phyloP scores from a whole-genome alignment of 75 land plant genomes.

The Picea glauca region DNA sequence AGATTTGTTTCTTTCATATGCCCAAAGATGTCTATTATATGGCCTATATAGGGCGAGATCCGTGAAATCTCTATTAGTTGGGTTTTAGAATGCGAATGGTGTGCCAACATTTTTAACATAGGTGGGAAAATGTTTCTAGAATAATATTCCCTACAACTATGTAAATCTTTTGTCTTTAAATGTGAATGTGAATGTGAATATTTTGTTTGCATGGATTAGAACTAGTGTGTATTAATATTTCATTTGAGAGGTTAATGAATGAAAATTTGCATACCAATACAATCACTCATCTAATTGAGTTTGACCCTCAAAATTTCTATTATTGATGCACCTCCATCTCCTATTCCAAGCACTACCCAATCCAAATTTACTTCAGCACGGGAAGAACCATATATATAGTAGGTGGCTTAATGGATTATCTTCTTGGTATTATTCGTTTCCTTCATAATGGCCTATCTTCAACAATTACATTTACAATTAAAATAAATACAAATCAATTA shows the following conservation, averaged over 20 bases:
- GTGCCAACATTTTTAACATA: too few relatives aligned
- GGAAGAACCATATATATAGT: conserved; percentile 23
- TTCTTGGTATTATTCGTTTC: conserved; percentile 12
- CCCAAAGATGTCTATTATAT: too few relatives aligned
- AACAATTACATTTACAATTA: background rate
- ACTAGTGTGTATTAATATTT: background rate
- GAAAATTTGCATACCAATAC: conserved; percentile 15
- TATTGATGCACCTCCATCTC: conserved; percentile 23
- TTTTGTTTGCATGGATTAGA: background rate
- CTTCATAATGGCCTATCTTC: background rate
- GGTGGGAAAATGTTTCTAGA: too few relatives aligned
- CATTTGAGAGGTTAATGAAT: background rate
- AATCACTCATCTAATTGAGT: conserved; percentile 22
- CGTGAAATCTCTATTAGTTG: too few relatives aligned
- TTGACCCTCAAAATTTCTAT: conserved; percentile 15
- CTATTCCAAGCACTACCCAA: conserved; percentile 28
- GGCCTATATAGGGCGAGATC: too few relatives aligned
- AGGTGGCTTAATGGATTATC: conserved; percentile 15
- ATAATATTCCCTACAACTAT: too few relatives aligned
- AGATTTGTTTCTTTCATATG: too few relatives aligned
- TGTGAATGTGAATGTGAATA: too few relatives aligned
- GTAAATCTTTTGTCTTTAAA: too few relatives aligned
- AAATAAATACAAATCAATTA: conserved; percentile 8
- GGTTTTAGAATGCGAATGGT: too few relatives aligned
- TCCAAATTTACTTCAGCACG: conserved; percentile 14